A percentile compares a stretch with the other conserved stretches of the same genome.
Evolutionary conservation across 352 stramenopile genomes (phyloP).

Genomic region (Globisporangium rhizosaccharum): DNA sequence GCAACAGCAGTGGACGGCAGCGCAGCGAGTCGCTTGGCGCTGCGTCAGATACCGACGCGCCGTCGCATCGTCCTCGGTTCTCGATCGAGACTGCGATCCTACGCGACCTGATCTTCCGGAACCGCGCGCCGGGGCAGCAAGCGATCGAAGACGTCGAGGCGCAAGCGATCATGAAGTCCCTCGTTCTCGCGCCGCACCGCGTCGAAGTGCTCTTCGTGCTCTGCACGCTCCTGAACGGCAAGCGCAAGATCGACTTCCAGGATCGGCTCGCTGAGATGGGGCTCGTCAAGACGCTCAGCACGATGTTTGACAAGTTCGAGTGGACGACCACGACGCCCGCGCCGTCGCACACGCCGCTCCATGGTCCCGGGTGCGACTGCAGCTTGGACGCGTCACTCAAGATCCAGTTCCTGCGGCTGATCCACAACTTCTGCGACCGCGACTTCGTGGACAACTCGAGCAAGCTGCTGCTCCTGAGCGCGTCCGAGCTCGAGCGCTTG

Average conservation of each 20-base stretch:
- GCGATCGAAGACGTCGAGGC: slow-evolving; percentile 62
- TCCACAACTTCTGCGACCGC: slow-evolving; percentile 96
- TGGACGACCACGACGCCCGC: slow-evolving; percentile 59
- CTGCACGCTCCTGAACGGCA: slow-evolving; percentile 93
- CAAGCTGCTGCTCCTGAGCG: slow-evolving; percentile 78
- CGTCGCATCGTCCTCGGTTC: slow-evolving; percentile 34
- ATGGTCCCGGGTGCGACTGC: slow-evolving; percentile 90
- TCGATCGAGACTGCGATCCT: slow-evolving; percentile 67
- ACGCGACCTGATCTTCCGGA: slow-evolving; percentile 69
- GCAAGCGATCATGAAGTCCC: slow-evolving; percentile 89
- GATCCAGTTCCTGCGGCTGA: slow-evolving; percentile 93
- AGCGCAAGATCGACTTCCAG: slow-evolving; percentile 92
- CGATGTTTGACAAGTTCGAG: slow-evolving; percentile 94
- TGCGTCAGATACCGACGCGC: slow-evolving; percentile 4
- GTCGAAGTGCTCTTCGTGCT: slow-evolving; percentile 97
- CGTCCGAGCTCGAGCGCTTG: slow-evolving; percentile 53
- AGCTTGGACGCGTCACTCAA: slow-evolving; percentile 92
- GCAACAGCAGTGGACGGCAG: slow-evolving; percentile 13
- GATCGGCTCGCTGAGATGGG: slow-evolving; percentile 83
- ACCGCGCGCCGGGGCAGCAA: slow-evolving; percentile 42
- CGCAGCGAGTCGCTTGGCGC: not conserved
- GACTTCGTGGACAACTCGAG: slow-evolving; percentile 85
- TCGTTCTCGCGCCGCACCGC: slow-evolving; percentile 90
- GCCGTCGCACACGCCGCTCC: slow-evolving; percentile 48
- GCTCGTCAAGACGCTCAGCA: slow-evolving; percentile 86